Conservation (phyloP, 352 stramenopile species). For the Phytophthora cajani region DNA sequence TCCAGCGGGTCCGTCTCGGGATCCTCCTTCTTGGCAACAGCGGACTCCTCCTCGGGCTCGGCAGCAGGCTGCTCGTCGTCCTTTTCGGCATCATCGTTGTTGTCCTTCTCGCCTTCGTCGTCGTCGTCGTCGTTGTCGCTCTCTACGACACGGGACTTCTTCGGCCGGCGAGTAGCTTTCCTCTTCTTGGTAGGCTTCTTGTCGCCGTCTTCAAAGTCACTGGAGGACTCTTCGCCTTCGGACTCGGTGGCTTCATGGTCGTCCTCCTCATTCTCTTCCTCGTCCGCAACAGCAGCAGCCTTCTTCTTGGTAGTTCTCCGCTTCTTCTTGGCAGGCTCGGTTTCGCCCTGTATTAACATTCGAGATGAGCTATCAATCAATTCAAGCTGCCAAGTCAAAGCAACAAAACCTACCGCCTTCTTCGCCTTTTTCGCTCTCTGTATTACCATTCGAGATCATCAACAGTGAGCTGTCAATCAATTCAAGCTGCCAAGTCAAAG, state of each 20-base stretch:
- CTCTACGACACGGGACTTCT: slow-evolving; percentile 34
- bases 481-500: not conserved
- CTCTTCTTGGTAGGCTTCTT: slow-evolving; percentile 47
- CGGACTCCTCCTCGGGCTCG: slow-evolving; percentile 22
- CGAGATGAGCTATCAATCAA: not conserved
- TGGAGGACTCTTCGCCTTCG: slow-evolving; percentile 67
- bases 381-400: not conserved
- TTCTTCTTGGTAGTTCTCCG: slow-evolving; percentile 49
- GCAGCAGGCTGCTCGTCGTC: slow-evolving; percentile 29
- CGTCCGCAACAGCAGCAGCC: slow-evolving; percentile 23
- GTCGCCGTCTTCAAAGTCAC: slow-evolving; percentile 66
- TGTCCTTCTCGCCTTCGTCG: slow-evolving; percentile 24
- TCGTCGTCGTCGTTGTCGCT: slow-evolving; percentile 34
- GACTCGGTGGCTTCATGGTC: slow-evolving; percentile 58
- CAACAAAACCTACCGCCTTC: slow-evolving; percentile 35
- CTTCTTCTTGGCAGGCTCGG: slow-evolving; percentile 50
- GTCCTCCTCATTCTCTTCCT: slow-evolving; percentile 48
- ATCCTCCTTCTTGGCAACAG: slow-evolving; percentile 25
- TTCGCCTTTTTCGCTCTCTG: slow-evolving; percentile 47
- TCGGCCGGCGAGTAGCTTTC: slow-evolving; percentile 36
- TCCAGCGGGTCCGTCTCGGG: slow-evolving; percentile 34
- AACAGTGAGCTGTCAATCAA: not conserved
- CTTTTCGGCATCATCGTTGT: slow-evolving; percentile 23
- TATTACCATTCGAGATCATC: not conserved
- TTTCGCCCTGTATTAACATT: not conserved